A percentile compares a stretch with the other conserved stretches of the same genome.
phyloP scores from a whole-genome alignment of 768 basidiomycete genomes.

The Amanita muscaria region DNA sequence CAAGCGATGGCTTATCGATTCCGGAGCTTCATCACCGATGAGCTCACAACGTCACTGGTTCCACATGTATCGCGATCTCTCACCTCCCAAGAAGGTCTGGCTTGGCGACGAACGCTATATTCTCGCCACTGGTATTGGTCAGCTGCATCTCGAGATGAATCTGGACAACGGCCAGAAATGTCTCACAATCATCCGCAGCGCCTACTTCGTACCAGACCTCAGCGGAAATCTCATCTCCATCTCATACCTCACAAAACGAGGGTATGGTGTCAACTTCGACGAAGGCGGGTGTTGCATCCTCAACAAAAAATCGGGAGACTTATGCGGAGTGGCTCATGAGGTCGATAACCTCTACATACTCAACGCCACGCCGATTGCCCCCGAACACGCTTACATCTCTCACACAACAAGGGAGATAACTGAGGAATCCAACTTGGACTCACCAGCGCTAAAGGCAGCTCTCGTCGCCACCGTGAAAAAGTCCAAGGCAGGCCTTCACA shows the following conservation, averaged over 20 bases:
- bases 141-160: neutral
- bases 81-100: conserved; percentile 9
- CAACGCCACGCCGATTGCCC: neutral
- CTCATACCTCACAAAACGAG: neutral
- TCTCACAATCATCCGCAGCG: conserved; percentile 5
- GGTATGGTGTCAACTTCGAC: conserved; percentile 8
- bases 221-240: conserved; percentile 9
- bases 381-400: neutral
- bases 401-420: neutral
- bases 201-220: neutral
- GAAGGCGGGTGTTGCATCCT: conserved; percentile 7
- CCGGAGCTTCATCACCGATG: conserved; percentile 12
- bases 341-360: conserved; percentile 1
- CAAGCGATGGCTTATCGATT: conserved; percentile 11
- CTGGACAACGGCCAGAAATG: neutral
- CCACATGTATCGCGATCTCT: conserved; percentile 5
- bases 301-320: neutral
- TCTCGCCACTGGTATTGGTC: conserved; percentile 6
- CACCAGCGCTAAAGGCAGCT: neutral
- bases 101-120: conserved; percentile 13
- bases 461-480: neutral
- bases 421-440: neutral
- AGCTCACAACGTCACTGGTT: conserved; percentile 11
- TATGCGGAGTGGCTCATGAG: conserved; percentile 1
- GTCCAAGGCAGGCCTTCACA: neutral